phyloP scores from a whole-genome alignment of 345 rosid genomes.

The Camelina laxa region DNA sequence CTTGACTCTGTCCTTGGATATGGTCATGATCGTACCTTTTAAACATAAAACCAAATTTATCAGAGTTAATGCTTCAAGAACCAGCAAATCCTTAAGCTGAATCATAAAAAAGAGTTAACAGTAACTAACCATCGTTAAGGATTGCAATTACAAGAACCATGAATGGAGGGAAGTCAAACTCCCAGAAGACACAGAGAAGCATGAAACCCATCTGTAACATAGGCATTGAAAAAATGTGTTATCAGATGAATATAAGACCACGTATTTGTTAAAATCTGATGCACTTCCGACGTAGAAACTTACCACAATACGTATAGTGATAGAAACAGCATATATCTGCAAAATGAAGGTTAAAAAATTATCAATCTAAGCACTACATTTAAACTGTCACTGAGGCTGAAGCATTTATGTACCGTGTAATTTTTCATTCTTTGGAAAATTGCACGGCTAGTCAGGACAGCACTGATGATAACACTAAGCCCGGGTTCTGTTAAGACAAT shows the following conservation, averaged over 20 bases:
- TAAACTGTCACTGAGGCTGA: constrained; percentile 3
- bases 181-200: constrained; percentile 63
- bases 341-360: background rate
- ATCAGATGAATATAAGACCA: background rate
- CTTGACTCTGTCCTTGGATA: constrained; percentile 66
- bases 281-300: constrained; percentile 29
- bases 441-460: constrained; percentile 68
- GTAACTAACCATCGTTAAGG: constrained; percentile 64
- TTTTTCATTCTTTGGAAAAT: constrained; percentile 75
- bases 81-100: constrained; percentile 4
- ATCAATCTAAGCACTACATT: constrained; percentile 5
- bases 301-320: constrained; percentile 70
- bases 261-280: background rate
- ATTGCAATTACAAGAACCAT: constrained; percentile 74
- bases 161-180: constrained; percentile 74
- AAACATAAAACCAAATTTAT: background rate
- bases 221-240: background rate
- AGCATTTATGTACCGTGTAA: constrained; percentile 50
- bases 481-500: constrained; percentile 71
- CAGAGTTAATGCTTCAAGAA: background rate
- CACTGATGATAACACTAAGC: constrained; percentile 65
- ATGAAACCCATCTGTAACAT: constrained; percentile 61
- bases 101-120: background rate
- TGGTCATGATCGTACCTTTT: constrained; percentile 67
- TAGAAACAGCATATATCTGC: constrained; percentile 73